phyloP scores from a whole-genome alignment of 148 eudicot genomes.

The Camellia sinensis region DNA sequence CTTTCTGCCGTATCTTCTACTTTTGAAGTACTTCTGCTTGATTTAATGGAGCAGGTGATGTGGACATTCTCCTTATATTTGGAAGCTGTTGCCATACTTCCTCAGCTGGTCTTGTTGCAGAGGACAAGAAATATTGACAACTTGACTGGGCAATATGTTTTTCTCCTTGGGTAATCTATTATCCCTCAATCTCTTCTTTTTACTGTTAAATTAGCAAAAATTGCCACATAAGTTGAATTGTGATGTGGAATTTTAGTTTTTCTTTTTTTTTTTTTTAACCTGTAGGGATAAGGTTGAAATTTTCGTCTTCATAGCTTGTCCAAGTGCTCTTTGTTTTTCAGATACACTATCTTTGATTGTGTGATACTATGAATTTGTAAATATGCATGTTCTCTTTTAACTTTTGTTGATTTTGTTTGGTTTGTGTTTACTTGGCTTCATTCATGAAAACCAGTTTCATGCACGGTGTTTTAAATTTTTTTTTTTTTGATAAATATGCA shows the following conservation, averaged over 20 bases:
- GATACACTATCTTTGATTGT: background rate
- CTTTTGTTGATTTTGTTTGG: background rate
- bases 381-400: background rate
- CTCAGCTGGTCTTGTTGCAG: slow-evolving; percentile 93
- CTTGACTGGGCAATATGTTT: slow-evolving; percentile 80
- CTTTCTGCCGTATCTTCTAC: slow-evolving; percentile 1
- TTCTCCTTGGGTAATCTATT: slow-evolving; percentile 72
- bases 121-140: slow-evolving; percentile 97
- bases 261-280: background rate
- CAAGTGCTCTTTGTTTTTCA: background rate
- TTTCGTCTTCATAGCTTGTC: background rate
- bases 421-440: background rate
- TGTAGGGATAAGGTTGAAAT: background rate
- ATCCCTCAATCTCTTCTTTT: slow-evolving; percentile 6
- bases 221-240: background rate
- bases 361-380: background rate
- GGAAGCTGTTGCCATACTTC: slow-evolving; percentile 98
- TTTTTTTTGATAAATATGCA: background rate
- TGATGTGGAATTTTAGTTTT: background rate
- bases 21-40: slow-evolving; percentile 21
- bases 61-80: slow-evolving; percentile 92
- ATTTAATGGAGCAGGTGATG: slow-evolving; percentile 61
- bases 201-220: background rate
- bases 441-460: background rate
- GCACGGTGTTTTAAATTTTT: background rate